Evolutionary conservation across 1,139 yeast species (phyloP).

Genomic region (Casaregolazyma suthepensis): DNA sequence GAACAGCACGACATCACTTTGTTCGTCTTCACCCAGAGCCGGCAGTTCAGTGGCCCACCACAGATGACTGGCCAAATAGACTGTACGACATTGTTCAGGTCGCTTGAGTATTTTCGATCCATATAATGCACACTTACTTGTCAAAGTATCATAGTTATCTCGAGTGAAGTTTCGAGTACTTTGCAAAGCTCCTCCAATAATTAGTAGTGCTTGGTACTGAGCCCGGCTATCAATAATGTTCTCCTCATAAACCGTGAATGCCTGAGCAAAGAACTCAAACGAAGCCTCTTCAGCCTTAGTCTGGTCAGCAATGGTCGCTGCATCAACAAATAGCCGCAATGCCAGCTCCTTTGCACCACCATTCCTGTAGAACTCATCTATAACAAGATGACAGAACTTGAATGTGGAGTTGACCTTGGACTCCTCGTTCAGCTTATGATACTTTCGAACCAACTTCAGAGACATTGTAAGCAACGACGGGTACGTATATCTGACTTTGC

Average conservation of each 20-base stretch:
- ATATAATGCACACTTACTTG: slow-evolving; percentile 78
- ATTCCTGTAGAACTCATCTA: slow-evolving; percentile 56
- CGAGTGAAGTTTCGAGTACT: slow-evolving; percentile 48
- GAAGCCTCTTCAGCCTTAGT: slow-evolving; percentile 55
- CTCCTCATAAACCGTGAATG: slow-evolving; percentile 85
- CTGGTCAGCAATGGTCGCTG: slow-evolving; percentile 68
- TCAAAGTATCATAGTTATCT: slow-evolving; percentile 71
- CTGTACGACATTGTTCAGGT: slow-evolving; percentile 92
- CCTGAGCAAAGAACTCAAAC: slow-evolving; percentile 87
- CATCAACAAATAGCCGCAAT: slow-evolving; percentile 41
- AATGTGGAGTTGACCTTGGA: slow-evolving; percentile 43
- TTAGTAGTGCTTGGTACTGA: slow-evolving; percentile 48
- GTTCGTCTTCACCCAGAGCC: slow-evolving; percentile 43
- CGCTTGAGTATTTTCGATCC: slow-evolving; percentile 85
- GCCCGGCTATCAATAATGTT: slow-evolving; percentile 56
- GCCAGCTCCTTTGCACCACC: slow-evolving; percentile 42
- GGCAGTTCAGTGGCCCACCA: slow-evolving; percentile 83
- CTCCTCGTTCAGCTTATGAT: slow-evolving; percentile 25
- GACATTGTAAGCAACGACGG: slow-evolving; percentile 66
- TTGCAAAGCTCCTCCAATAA: slow-evolving; percentile 59
- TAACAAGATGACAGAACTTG: slow-evolving; percentile 65
- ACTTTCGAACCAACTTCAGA: slow-evolving; percentile 52
- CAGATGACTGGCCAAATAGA: slow-evolving; percentile 78
- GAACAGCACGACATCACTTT: slow-evolving; percentile 29
- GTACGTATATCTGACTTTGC: slow-evolving; percentile 56